A percentile compares a stretch with the other conserved stretches of the same genome.
phyloP scores from a whole-genome alignment of 805 yeast genomes.

The Yarrowia sp. region DNA sequence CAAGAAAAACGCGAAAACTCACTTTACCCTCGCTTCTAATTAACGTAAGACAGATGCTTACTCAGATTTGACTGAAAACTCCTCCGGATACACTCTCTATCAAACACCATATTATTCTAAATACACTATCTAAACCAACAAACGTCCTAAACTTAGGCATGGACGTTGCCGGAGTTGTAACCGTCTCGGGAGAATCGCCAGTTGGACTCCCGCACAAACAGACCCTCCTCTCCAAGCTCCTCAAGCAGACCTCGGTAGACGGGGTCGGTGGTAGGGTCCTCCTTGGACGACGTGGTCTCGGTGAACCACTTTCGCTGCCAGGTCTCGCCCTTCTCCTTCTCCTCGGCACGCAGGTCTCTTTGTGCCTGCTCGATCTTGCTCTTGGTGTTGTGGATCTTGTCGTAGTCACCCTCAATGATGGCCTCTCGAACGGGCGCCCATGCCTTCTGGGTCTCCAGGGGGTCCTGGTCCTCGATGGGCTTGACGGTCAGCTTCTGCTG shows the following conservation, averaged over 20 bases:
- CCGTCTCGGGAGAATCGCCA: conserved; percentile 34
- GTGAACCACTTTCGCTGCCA: conserved; percentile 90
- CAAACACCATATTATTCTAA: conserved; percentile 7
- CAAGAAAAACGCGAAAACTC: too few species aligned
- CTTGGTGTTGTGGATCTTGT: conserved; percentile 71
- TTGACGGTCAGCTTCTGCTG: conserved; percentile 58
- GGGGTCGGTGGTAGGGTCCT: conserved; percentile 28
- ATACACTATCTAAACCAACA: background rate
- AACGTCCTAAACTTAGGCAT: conserved; percentile 27
- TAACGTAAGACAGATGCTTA: too few species aligned
- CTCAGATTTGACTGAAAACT: background rate
- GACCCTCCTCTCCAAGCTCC: conserved; percentile 30
- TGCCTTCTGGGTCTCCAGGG: conserved; percentile 80
- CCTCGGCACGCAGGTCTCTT: conserved; percentile 75
- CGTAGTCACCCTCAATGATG: conserved; percentile 69
- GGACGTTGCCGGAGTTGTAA: conserved; percentile 31
- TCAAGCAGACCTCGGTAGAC: conserved; percentile 28
- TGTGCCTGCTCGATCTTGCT: conserved; percentile 77
- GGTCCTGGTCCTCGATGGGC: conserved; percentile 77
- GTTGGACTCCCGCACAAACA: conserved; percentile 31
- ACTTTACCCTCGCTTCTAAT: too few species aligned
- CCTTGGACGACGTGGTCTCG: conserved; percentile 30
- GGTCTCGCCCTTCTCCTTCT: conserved; percentile 55
- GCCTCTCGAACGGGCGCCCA: conserved; percentile 92
- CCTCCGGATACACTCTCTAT: background rate